phyloP scores from a whole-genome alignment of 2,329 filamentous ascomycete species.

The Curvularia verruculosa region DNA sequence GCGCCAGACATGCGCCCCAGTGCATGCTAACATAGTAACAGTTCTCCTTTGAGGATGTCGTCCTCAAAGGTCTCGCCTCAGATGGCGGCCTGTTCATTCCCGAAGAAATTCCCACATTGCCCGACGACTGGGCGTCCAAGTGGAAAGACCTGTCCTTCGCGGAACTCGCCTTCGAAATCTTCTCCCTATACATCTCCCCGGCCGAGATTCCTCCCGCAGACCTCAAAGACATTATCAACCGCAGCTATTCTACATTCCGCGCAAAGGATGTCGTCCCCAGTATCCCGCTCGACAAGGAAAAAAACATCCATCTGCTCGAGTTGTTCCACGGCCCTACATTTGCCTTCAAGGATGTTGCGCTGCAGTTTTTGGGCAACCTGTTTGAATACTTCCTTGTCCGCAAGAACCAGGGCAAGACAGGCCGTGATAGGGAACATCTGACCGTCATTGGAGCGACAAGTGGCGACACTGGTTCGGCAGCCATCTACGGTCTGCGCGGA shows the following conservation, averaged over 20 bases:
- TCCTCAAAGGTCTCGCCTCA: slow-evolving; percentile 83
- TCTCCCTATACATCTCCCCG: slow-evolving; percentile 84
- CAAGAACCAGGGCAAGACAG: slow-evolving; percentile 72
- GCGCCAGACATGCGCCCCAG: slow-evolving; percentile 6
- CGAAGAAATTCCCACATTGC: slow-evolving; percentile 74
- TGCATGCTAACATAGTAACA: slow-evolving; percentile 48
- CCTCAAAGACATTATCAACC: slow-evolving; percentile 80
- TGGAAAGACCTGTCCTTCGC: slow-evolving; percentile 82
- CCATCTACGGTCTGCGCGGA: slow-evolving; percentile 90
- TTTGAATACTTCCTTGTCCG: slow-evolving; percentile 86
- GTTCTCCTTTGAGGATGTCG: slow-evolving; percentile 90
- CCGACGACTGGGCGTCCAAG: slow-evolving; percentile 66
- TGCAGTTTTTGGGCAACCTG: slow-evolving; percentile 95
- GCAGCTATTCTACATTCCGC: slow-evolving; percentile 90
- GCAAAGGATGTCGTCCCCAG: slow-evolving; percentile 78
- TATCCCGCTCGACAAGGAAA: slow-evolving; percentile 71
- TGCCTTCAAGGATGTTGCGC: slow-evolving; percentile 88
- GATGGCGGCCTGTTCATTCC: slow-evolving; percentile 92
- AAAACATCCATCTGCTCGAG: slow-evolving; percentile 84
- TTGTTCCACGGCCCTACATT: slow-evolving; percentile 96
- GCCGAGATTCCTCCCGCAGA: slow-evolving; percentile 81
- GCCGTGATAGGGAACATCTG: slow-evolving; percentile 63
- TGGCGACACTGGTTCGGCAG: slow-evolving; percentile 80
- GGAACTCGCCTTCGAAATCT: slow-evolving; percentile 82
- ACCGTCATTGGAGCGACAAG: slow-evolving; percentile 52